Percentiles rank a stretch among this genome's conserved stretches.
These are phyloP conservation scores for Suhomyces bolitotheri DNA, from an alignment of 1,139 yeast species.

Conservation along the genomic window DNA sequence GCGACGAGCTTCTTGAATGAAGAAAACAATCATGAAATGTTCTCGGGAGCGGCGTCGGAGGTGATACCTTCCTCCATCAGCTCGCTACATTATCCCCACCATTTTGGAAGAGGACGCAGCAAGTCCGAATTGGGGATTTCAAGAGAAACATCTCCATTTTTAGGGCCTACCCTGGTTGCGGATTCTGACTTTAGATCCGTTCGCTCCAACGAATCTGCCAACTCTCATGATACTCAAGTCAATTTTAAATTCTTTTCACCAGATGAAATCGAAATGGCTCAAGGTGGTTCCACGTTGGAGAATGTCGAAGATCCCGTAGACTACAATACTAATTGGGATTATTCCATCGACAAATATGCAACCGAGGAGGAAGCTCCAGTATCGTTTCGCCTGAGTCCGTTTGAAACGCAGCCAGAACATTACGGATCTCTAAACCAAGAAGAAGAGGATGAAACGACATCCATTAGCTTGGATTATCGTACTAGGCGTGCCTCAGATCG, in stretches of 20 bases:
- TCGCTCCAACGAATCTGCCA: slow-evolving; percentile 29
- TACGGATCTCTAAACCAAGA: slow-evolving; percentile 37
- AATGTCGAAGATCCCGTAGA: slow-evolving; percentile 55
- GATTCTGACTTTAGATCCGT: slow-evolving; percentile 31
- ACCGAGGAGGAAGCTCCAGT: slow-evolving; percentile 24
- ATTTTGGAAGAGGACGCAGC: slow-evolving; percentile 35
- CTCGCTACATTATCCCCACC: slow-evolving; percentile 77
- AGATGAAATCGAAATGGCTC: slow-evolving; percentile 82
- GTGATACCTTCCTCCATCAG: slow-evolving; percentile 88
- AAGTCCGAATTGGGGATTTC: slow-evolving; percentile 28
- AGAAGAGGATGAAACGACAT: slow-evolving; percentile 9
- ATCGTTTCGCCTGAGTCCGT: slow-evolving; percentile 3
- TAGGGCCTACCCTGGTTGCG: slow-evolving; percentile 24
- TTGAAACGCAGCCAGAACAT: slow-evolving; percentile 17
- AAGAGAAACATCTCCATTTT: slow-evolving; percentile 42
- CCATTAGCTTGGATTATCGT: slow-evolving; percentile 28
- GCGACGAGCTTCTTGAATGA: slow-evolving; percentile 35
- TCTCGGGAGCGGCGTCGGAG: slow-evolving; percentile 87
- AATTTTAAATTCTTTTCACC: slow-evolving; percentile 77
- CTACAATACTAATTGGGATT: slow-evolving; percentile 72
- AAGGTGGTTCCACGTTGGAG: slow-evolving; percentile 81
- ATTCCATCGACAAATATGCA: slow-evolving; percentile 49
- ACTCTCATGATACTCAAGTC: slow-evolving; percentile 37
- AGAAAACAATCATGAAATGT: slow-evolving; percentile 67
- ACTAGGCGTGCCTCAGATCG: slow-evolving; percentile 31